Evolutionary conservation across 495 filamentous ascomycete species (phyloP).

Genomic region (Penicillium ochrochloron): DNA sequence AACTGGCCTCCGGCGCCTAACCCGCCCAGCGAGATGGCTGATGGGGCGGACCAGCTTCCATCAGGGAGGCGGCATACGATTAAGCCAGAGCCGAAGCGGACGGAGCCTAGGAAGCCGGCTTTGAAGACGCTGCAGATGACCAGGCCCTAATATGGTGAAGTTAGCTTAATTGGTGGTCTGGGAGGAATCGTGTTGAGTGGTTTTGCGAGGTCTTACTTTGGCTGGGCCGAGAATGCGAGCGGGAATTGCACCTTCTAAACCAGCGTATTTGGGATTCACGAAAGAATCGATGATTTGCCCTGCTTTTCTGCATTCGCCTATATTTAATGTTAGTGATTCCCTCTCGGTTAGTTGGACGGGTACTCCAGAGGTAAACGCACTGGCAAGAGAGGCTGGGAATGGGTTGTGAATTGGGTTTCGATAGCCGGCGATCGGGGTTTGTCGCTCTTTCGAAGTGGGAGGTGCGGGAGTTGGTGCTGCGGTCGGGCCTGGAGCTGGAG

Average conservation of each 20-base stretch:
- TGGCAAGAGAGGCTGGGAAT: conserved; percentile 25
- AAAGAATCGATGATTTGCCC: conserved; percentile 28
- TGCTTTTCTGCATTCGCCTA: conserved; percentile 28
- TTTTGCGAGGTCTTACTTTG: conserved; percentile 24
- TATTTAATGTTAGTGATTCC: not conserved
- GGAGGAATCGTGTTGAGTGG: not conserved
- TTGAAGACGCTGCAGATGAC: conserved; percentile 90
- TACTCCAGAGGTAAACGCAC: conserved; percentile 7
- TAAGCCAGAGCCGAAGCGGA: conserved; percentile 86
- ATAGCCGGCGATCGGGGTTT: conserved; percentile 4
- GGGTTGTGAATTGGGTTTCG: conserved; percentile 28
- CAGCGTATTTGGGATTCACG: conserved; percentile 22
- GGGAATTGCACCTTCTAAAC: conserved; percentile 21
- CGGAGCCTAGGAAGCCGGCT: conserved; percentile 86
- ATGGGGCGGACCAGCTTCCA: conserved; percentile 90
- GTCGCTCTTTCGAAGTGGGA: not conserved
- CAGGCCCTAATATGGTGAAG: conserved; percentile 70
- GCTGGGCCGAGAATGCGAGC: conserved; percentile 22
- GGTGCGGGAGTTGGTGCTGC: not conserved
- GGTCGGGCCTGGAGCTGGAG: not conserved
- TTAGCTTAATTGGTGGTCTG: not conserved
- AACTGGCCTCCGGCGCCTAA: conserved; percentile 90
- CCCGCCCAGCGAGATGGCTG: conserved; percentile 82
- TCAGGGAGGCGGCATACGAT: conserved; percentile 88
- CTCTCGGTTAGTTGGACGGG: not conserved